Evolutionary conservation across 768 basidiomycete species (phyloP).

Genomic region (Porpolomopsis calyptriformis): DNA sequence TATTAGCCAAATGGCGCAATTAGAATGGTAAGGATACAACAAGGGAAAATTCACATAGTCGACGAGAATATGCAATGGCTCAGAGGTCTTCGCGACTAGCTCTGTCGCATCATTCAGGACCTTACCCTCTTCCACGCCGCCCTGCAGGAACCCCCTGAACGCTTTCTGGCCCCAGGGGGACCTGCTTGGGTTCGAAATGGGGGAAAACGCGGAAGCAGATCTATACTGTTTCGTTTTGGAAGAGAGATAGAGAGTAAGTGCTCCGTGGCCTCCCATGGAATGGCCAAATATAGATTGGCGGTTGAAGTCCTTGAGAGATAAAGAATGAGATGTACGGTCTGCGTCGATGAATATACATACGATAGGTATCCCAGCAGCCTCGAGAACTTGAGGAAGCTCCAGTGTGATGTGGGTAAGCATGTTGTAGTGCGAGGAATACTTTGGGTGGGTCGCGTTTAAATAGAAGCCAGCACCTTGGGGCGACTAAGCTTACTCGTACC

Average conservation of each 20-base stretch:
- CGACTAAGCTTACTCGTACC: not conserved
- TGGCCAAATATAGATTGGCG: constrained; percentile 90
- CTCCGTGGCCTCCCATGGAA: constrained; percentile 97
- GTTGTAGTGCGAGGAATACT: constrained; percentile 68
- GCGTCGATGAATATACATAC: constrained; percentile 33
- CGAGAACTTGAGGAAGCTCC: constrained; percentile 76
- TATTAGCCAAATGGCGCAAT: constrained; percentile 25
- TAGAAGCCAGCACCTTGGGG: constrained; percentile 80
- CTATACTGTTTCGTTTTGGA: constrained; percentile 63
- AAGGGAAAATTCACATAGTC: constrained; percentile 56
- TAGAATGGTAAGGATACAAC: too few species aligned
- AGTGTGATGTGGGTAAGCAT: constrained; percentile 80
- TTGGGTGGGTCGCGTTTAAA: constrained; percentile 74
- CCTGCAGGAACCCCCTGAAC: constrained; percentile 73
- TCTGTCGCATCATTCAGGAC: constrained; percentile 74
- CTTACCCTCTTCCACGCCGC: constrained; percentile 67
- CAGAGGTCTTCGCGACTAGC: constrained; percentile 53
- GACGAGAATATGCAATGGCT: constrained; percentile 67
- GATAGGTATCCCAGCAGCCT: constrained; percentile 63
- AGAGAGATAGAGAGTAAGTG: constrained; percentile 79
- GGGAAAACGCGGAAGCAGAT: constrained; percentile 84
- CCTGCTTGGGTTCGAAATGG: constrained; percentile 75
- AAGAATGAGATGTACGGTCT: not conserved
- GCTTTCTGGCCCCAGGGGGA: constrained; percentile 91
- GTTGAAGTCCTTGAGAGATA: constrained; percentile 53